A percentile compares a stretch with the other conserved stretches of the same genome.
phyloP scores from a whole-genome alignment of 2,329 filamentous ascomycete genomes.

The Colletotrichum orbiculare region DNA sequence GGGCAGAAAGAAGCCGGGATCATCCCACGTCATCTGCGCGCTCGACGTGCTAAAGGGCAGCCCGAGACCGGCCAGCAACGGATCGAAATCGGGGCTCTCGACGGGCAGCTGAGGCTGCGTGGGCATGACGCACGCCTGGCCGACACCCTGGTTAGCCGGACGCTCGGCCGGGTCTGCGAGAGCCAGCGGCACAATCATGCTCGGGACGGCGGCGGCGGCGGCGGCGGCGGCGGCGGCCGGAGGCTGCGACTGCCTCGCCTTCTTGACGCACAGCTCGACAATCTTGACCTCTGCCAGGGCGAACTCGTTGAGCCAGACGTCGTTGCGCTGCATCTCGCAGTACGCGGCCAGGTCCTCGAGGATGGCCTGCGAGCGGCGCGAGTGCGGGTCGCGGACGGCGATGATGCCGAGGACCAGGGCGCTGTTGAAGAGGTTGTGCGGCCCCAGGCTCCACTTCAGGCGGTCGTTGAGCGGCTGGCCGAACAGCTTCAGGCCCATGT shows the following conservation, averaged over 20 bases:
- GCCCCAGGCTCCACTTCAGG: slow-evolving; percentile 47
- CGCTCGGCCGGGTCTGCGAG: slow-evolving; percentile 1
- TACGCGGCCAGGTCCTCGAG: slow-evolving; percentile 52
- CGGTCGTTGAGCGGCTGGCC: slow-evolving; percentile 46
- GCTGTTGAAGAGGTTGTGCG: slow-evolving; percentile 55
- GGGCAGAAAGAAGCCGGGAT: slow-evolving; percentile 19
- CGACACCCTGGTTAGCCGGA: not conserved
- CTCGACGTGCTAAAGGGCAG: slow-evolving; percentile 32
- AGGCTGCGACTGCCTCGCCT: slow-evolving; percentile 31
- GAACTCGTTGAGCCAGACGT: slow-evolving; percentile 54
- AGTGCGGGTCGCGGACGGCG: slow-evolving; percentile 45
- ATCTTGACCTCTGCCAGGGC: slow-evolving; percentile 54
- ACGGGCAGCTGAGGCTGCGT: slow-evolving; percentile 27
- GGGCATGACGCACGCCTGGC: not conserved
- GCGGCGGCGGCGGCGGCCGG: not conserved
- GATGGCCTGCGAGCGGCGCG: slow-evolving; percentile 44
- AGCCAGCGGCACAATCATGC: not conserved
- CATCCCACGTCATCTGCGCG: slow-evolving; percentile 33
- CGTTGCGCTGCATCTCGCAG: slow-evolving; percentile 52
- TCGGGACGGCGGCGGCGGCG: not conserved
- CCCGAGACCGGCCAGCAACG: slow-evolving; percentile 13
- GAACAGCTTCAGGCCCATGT: slow-evolving; percentile 48
- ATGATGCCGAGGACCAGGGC: slow-evolving; percentile 50
- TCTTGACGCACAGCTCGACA: slow-evolving; percentile 52
- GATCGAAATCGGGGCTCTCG: slow-evolving; percentile 25